Conservation (phyloP, 495 filamentous ascomycete species). For the Pyrenula aspistea region DNA sequence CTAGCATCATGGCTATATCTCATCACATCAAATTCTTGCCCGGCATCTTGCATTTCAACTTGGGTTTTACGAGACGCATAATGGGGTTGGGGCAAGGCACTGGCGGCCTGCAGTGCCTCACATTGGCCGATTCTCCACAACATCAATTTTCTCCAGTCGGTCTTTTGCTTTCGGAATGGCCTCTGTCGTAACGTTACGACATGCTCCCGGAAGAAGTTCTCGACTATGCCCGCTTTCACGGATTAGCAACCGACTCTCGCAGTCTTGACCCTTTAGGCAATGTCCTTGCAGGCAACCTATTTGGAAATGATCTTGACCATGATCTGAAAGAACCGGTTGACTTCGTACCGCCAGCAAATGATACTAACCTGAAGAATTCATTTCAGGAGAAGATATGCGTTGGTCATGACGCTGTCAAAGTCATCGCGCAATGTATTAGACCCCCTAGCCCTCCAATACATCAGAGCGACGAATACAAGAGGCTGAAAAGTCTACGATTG, state of each 20-base stretch:
- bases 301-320: background rate
- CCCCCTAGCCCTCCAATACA: background rate
- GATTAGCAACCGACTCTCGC: constrained; percentile 17
- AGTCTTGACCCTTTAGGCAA: constrained; percentile 11
- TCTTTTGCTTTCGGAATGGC: too few relatives aligned
- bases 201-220: constrained; percentile 2
- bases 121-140: too few relatives aligned
- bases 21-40: too few relatives aligned
- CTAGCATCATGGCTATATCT: too few relatives aligned
- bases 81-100: too few relatives aligned
- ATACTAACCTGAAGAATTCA: background rate
- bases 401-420: background rate
- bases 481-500: constrained; percentile 22
- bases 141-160: too few relatives aligned
- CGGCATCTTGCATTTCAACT: too few relatives aligned
- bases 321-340: constrained; percentile 1
- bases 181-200: too few relatives aligned
- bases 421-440: background rate
- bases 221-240: constrained; percentile 32
- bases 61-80: too few relatives aligned
- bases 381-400: background rate
- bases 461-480: background rate
- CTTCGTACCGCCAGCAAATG: background rate
- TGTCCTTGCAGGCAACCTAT: background rate
- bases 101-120: background rate